Evolutionary conservation across 225 moss, liverwort and hornwort genomes (phyloP).

Genomic region (Physcomitrium patens): DNA sequence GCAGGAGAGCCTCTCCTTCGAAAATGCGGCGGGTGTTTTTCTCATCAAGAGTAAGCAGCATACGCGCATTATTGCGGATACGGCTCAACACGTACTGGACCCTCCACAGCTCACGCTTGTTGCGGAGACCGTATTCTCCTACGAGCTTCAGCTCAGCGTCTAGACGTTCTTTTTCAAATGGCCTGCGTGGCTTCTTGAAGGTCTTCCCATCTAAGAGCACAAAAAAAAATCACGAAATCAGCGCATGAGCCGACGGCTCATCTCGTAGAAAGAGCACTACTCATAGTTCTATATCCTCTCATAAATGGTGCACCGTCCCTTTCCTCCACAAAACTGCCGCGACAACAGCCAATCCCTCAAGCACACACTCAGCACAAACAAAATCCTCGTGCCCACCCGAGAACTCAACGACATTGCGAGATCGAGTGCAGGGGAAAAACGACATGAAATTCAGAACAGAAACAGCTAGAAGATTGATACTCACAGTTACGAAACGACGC

Average conservation of each 20-base stretch:
- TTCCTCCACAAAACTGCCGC: neutral
- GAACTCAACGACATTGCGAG: neutral
- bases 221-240: neutral
- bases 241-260: neutral
- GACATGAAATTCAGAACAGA: neutral
- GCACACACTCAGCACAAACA: neutral
- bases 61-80: constrained; percentile 73
- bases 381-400: neutral
- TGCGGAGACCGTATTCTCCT: constrained; percentile 70
- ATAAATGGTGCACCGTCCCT: no score
- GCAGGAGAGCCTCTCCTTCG: constrained; percentile 70
- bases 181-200: constrained; percentile 75
- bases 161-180: constrained; percentile 76
- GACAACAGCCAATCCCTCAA: neutral
- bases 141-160: constrained; percentile 77
- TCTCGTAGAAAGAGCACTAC: no score
- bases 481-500: constrained; percentile 69
- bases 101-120: constrained; percentile 75
- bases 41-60: constrained; percentile 66
- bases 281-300: no score
- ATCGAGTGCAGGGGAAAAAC: neutral
- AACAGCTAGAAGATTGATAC: constrained; percentile 4
- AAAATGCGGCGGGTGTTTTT: constrained; percentile 67
- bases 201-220: constrained; percentile 66
- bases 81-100: constrained; percentile 67